Base-by-base conservation (phyloP, 2,329 filamentous ascomycete species). In the Diplocarpon rosae region DNA sequence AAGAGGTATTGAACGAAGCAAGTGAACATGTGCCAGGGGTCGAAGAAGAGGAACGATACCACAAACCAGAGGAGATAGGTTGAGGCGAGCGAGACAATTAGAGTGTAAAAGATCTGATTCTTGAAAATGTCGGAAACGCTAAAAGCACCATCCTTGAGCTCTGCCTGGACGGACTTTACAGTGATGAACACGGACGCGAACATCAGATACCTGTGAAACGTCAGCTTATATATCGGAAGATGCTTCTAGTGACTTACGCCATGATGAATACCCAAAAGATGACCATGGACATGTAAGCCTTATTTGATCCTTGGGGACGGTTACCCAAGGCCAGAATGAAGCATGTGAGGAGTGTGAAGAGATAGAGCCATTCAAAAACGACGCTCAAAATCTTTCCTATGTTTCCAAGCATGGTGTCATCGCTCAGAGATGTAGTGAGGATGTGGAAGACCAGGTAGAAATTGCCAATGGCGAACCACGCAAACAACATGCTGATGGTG, bases 11-110 rank as follows among this genome's bases (percentile, higher is more conserved):
- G 92, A 39, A 88, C 65, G 65, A 96, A 87, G 46, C 83, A 81
- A n/a, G 92, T 96, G 64, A 95, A 75, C 88, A 98, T 96, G 68
- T 98, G 92, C 90, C 92, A 98, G 3, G 92, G 92, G 63, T 98
- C 92, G 65, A 96, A 80, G 80, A 96, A 96, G 55, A 98, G 71
- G 53, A 98, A 72, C 8, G 88, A 95, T 0, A 87, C 84, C 40
- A 98, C 67, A 48, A 96, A 75, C 83, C 89, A 98, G 59, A 98
- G 80, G 50, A 93, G 74, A 62, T 92, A 98, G 0, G 92, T 98
- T 10, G 88, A 92, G 58, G 85, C 76, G 58, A 96, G 76, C 0
- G 89, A 95, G 41, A 98, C 79, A 56, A 98, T 92, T 51, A 98
- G 75, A 29, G 87, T 93, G 65, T 92, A 88, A 69, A 98, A 96